phyloP scores from a whole-genome alignment of 2,329 filamentous ascomycete species.

The Aspergillus quadricinctus region DNA sequence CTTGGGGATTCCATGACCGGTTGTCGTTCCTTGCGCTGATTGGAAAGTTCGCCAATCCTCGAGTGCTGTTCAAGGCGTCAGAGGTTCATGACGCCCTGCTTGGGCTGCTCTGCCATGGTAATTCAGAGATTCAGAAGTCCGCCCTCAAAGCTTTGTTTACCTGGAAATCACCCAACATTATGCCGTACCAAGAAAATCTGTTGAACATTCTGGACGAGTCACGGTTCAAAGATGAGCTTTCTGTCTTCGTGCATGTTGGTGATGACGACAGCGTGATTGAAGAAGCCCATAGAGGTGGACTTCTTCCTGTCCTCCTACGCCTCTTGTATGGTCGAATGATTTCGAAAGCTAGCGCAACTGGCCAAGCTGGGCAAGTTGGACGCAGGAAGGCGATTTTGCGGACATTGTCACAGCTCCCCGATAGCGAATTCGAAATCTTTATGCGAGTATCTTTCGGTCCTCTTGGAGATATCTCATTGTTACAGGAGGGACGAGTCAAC shows the following conservation, averaged over 20 bases:
- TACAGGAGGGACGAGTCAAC: conserved; percentile 48
- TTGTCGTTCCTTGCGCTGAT: conserved; percentile 80
- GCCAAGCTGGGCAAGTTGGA: conserved; percentile 74
- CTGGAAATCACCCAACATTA: conserved; percentile 78
- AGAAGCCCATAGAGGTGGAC: conserved; percentile 63
- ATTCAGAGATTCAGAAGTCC: conserved; percentile 81
- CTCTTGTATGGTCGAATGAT: conserved; percentile 88
- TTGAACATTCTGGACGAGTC: conserved; percentile 85
- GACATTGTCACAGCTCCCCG: conserved; percentile 70
- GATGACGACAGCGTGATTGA: conserved; percentile 62
- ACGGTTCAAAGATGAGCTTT: conserved; percentile 89
- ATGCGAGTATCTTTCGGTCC: conserved; percentile 75
- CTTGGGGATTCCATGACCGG: conserved; percentile 61
- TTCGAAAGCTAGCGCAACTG: conserved; percentile 72
- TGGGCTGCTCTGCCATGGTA: conserved; percentile 76
- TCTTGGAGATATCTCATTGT: conserved; percentile 57
- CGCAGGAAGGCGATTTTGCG: conserved; percentile 70
- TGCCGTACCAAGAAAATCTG: conserved; percentile 77
- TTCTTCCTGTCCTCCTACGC: conserved; percentile 83
- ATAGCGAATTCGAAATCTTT: conserved; percentile 73
- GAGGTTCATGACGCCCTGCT: conserved; percentile 75
- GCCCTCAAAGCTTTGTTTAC: conserved; percentile 79
- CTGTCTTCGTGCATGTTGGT: conserved; percentile 75
- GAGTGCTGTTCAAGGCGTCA: conserved; percentile 70
- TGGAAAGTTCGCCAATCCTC: conserved; percentile 79